Conservation (phyloP, 257 asterid species). For the Coffea eugenioides region DNA sequence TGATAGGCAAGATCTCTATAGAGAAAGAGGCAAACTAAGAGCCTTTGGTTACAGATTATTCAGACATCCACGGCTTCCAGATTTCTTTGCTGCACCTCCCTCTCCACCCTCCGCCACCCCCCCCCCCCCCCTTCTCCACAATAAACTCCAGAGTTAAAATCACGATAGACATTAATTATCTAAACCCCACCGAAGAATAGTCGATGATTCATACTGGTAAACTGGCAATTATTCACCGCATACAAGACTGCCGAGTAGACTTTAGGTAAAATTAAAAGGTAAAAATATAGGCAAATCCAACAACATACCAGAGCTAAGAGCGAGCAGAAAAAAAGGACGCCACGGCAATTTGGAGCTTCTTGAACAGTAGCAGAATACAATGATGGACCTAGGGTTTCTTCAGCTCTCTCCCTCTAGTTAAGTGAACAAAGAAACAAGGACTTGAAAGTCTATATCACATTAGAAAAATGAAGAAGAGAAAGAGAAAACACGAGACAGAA, state of each 20-base stretch:
- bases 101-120: no score
- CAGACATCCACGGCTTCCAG: background rate
- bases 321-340: background rate
- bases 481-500: background rate
- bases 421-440: background rate
- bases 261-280: background rate
- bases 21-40: background rate
- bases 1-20: background rate
- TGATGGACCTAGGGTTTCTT: constrained; percentile 15
- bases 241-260: background rate
- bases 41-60: background rate
- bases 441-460: background rate
- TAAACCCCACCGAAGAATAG: background rate
- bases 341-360: background rate
- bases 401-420: background rate
- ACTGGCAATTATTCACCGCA: background rate
- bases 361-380: background rate
- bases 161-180: background rate
- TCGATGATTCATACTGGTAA: background rate
- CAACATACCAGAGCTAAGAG: constrained; percentile 15
- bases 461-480: background rate
- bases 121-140: background rate
- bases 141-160: background rate
- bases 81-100: background rate
- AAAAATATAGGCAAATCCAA: background rate